Evolutionary conservation across 176 grass and related monocot species (phyloP).

Genomic region (Oropetium thomaeum): DNA sequence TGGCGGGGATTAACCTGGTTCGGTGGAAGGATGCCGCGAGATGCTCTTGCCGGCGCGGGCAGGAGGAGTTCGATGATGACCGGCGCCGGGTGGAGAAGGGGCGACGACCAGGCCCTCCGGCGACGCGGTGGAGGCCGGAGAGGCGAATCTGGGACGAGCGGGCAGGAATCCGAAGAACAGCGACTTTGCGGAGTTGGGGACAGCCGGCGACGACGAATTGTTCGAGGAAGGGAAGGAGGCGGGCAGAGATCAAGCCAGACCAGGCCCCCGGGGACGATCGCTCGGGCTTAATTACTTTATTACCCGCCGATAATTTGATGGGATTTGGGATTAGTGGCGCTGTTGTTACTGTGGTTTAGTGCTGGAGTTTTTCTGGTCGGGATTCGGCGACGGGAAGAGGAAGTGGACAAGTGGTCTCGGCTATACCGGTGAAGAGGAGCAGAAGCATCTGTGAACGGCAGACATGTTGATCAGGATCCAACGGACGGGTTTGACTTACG

Average conservation of each 20-base stretch:
- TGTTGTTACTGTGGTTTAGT: conserved; percentile 12
- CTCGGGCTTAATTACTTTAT: conserved; percentile 16
- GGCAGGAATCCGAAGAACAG: not conserved
- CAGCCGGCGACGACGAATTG: conserved; percentile 26
- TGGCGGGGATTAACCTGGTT: not conserved
- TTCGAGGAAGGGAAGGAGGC: conserved; percentile 25
- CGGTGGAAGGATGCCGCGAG: not conserved
- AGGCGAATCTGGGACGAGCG: not conserved
- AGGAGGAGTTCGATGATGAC: not conserved
- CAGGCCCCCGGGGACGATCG: not conserved
- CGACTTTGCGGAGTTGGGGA: not conserved
- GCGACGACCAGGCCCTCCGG: not conserved
- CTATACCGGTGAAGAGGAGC: not conserved
- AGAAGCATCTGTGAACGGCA: not conserved
- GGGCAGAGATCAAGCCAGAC: not conserved
- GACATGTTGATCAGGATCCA: not conserved
- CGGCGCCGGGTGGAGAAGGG: not conserved
- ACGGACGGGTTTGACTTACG: not conserved
- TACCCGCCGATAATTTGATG: not conserved
- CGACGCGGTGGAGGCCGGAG: not conserved
- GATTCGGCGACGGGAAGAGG: not conserved
- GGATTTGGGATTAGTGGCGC: not conserved
- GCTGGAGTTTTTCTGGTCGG: not conserved
- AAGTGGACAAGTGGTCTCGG: not conserved
- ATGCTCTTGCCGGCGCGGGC: conserved; percentile 8